Conservation (phyloP, 1,284 basidiomycete species). For the Ganoderma meredithae region DNA sequence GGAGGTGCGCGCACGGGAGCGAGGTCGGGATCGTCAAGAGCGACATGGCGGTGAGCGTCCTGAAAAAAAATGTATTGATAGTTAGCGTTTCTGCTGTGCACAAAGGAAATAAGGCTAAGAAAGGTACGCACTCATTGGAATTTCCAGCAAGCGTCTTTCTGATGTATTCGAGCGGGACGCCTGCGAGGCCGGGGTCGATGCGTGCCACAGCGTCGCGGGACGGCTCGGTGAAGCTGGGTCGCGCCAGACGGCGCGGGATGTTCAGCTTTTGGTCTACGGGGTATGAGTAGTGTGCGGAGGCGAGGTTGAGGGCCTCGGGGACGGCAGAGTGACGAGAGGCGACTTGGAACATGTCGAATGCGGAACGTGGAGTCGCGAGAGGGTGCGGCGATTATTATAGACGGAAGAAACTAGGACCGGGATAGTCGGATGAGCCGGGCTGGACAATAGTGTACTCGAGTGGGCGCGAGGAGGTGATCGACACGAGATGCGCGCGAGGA, state of each 20-base stretch:
- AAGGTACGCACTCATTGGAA: constrained; percentile 45
- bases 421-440: constrained; percentile 25
- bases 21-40: constrained; percentile 38
- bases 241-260: constrained; percentile 47
- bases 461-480: constrained; percentile 31
- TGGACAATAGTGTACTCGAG: constrained; percentile 31
- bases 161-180: constrained; percentile 48
- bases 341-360: constrained; percentile 42
- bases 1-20: constrained; percentile 40
- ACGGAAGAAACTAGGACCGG: constrained; percentile 26
- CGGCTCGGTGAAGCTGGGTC: constrained; percentile 43
- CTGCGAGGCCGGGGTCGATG: constrained; percentile 46
- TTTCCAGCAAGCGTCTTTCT: constrained; percentile 45
- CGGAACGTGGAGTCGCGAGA: neutral
- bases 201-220: constrained; percentile 40
- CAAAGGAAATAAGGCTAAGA: neutral
- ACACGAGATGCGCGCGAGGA: constrained; percentile 33
- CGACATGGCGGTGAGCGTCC: constrained; percentile 39
- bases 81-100: neutral
- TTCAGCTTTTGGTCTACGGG: constrained; percentile 41
- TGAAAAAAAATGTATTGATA: constrained; percentile 10
- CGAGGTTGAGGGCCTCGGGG: constrained; percentile 37
- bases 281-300: constrained; percentile 34
- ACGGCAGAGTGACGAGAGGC: constrained; percentile 39
- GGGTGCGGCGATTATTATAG: constrained; percentile 21